phyloP scores from a whole-genome alignment of 768 basidiomycete genomes.

The Russula vinacea region DNA sequence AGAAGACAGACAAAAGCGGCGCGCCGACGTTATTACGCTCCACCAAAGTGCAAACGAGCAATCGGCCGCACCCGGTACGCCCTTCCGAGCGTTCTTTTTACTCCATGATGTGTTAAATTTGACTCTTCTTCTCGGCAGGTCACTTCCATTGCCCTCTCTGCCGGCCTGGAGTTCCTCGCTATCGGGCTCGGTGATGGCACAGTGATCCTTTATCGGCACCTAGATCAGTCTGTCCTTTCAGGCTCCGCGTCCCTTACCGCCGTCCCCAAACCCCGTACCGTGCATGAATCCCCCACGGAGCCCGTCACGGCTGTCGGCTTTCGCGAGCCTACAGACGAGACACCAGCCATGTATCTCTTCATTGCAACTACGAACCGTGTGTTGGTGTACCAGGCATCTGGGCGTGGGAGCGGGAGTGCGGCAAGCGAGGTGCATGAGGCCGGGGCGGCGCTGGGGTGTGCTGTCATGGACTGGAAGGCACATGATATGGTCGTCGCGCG shows the following conservation, averaged over 20 bases:
- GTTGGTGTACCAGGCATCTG: constrained; percentile 69
- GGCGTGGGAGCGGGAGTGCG: constrained; percentile 62
- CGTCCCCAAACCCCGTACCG: constrained; percentile 79
- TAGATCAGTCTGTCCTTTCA: constrained; percentile 84
- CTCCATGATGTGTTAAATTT: constrained; percentile 8
- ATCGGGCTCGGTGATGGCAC: constrained; percentile 95
- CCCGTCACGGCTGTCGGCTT: constrained; percentile 94
- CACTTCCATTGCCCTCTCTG: constrained; percentile 71
- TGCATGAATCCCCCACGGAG: constrained; percentile 82
- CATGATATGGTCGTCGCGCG: constrained; percentile 78
- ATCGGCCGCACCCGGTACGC: constrained; percentile 72
- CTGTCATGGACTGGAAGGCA: constrained; percentile 70
- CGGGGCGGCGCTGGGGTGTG: constrained; percentile 82
- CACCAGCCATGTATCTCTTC: constrained; percentile 56
- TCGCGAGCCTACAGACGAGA: constrained; percentile 51
- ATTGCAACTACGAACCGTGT: constrained; percentile 87
- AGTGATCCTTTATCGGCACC: constrained; percentile 84
- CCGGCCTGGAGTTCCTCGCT: constrained; percentile 77
- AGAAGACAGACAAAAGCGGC: constrained; percentile 61
- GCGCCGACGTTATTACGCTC: constrained; percentile 67
- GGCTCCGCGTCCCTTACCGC: constrained; percentile 59
- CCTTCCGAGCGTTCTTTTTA: constrained; percentile 4
- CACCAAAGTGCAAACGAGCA: constrained; percentile 69
- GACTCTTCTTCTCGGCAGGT: constrained; percentile 36
- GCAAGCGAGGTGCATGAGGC: constrained; percentile 79